Evolutionary conservation across 768 basidiomycete species (phyloP).

Genomic region (Boletus sp.): DNA sequence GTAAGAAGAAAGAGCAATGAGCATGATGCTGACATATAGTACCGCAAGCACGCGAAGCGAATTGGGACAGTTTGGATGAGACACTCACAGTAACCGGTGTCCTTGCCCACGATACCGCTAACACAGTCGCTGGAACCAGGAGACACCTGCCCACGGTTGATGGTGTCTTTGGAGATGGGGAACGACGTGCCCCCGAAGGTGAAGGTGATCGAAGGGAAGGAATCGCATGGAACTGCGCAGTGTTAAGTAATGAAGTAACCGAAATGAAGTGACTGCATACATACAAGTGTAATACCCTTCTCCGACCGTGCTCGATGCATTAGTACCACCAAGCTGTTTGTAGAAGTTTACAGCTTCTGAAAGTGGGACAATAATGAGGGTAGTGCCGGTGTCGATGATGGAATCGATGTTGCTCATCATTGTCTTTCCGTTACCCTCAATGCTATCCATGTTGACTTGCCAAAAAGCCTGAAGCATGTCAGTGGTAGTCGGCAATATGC

Average conservation of each 20-base stretch:
- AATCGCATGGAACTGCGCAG: too few relatives aligned
- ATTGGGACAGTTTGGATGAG: neutral
- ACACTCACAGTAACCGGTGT: too few relatives aligned
- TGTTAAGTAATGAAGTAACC: too few relatives aligned
- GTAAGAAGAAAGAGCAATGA: too few relatives aligned
- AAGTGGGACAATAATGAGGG: conserved; percentile 9
- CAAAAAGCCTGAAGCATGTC: neutral
- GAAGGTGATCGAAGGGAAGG: too few relatives aligned
- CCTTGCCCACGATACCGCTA: too few relatives aligned
- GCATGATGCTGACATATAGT: conserved; percentile 2
- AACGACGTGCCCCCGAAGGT: too few relatives aligned
- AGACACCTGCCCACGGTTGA: too few relatives aligned
- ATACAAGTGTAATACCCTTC: conserved; percentile 33
- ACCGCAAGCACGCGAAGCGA: neutral
- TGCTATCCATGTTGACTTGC: conserved; percentile 1
- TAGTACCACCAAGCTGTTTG: conserved; percentile 5
- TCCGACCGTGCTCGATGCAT: conserved; percentile 16
- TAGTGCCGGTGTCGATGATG: conserved; percentile 23
- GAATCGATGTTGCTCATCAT: conserved; percentile 5
- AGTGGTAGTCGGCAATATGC: neutral
- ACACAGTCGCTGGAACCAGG: too few relatives aligned
- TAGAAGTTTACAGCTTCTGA: conserved; percentile 20
- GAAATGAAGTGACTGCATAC: too few relatives aligned
- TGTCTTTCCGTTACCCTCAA: neutral
- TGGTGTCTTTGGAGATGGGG: too few relatives aligned